A percentile compares a stretch with the other conserved stretches of the same genome.
Evolutionary conservation across 305 asterid genomes (phyloP).

Genomic region (Lippia alba): DNA sequence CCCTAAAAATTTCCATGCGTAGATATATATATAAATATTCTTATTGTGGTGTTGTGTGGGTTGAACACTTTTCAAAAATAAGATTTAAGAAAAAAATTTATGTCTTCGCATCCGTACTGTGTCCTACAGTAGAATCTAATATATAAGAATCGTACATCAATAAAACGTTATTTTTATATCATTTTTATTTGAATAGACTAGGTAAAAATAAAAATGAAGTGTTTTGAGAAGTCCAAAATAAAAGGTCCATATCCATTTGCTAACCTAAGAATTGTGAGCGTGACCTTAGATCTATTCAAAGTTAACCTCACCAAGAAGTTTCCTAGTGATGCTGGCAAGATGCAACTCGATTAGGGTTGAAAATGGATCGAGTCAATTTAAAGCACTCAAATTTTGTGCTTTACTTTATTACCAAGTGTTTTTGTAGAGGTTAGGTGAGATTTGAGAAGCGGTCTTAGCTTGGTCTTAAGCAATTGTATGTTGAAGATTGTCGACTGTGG

Average conservation of each 20-base stretch:
- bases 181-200: neutral
- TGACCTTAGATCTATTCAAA: conserved; percentile 32
- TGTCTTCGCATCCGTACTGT: too few species aligned
- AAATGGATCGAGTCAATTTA: conserved; percentile 39
- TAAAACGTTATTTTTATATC: too few species aligned
- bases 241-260: conserved; percentile 25
- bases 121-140: too few species aligned
- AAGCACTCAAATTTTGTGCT: conserved; percentile 31
- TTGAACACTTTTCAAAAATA: too few species aligned
- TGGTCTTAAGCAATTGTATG: conserved; percentile 4
- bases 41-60: too few species aligned
- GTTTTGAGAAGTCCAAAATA: conserved; percentile 34
- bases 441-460: conserved; percentile 30
- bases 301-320: conserved; percentile 22
- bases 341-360: neutral
- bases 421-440: conserved; percentile 33
- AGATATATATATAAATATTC: too few species aligned
- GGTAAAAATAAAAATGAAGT: conserved; percentile 11
- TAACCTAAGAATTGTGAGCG: conserved; percentile 26
- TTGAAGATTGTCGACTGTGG: conserved; percentile 32
- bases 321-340: conserved; percentile 22
- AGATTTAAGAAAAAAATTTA: too few species aligned
- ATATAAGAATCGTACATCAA: too few species aligned
- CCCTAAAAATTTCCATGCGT: too few species aligned
- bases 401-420: conserved; percentile 38